phyloP scores from a whole-genome alignment of 495 filamentous ascomycete genomes.

The Aspergillus diversus region DNA sequence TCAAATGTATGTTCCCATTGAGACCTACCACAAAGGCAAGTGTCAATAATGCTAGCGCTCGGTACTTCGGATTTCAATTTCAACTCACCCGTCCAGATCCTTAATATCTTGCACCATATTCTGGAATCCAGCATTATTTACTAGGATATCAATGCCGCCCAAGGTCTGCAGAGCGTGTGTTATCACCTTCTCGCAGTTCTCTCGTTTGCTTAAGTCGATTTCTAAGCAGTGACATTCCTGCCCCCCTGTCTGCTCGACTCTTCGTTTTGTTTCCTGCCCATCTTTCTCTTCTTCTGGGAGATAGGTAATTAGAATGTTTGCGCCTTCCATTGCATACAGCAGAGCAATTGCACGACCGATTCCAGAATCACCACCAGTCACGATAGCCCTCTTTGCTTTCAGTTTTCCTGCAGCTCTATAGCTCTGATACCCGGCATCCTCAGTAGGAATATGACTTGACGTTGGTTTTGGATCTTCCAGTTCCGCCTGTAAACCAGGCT shows the following conservation, averaged over 20 bases:
- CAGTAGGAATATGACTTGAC: slow-evolving; percentile 69
- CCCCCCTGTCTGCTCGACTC: slow-evolving; percentile 69
- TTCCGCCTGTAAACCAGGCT: too few species aligned
- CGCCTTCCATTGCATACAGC: slow-evolving; percentile 83
- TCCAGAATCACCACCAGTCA: slow-evolving; percentile 82
- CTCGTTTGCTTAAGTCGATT: slow-evolving; percentile 62
- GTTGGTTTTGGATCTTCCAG: slow-evolving; percentile 64
- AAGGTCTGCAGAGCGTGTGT: slow-evolving; percentile 65
- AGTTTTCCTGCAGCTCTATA: slow-evolving; percentile 84
- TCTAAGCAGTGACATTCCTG: slow-evolving; percentile 61
- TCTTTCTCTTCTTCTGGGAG: slow-evolving; percentile 77
- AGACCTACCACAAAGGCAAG: slow-evolving; percentile 43
- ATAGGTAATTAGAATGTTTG: slow-evolving; percentile 73
- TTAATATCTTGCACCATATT: slow-evolving; percentile 74
- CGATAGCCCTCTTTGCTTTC: slow-evolving; percentile 71
- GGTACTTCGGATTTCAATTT: too few species aligned
- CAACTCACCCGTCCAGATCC: slow-evolving; percentile 66
- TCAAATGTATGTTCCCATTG: slow-evolving; percentile 80
- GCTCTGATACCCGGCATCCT: slow-evolving; percentile 69
- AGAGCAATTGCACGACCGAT: slow-evolving; percentile 81
- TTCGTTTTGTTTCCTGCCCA: slow-evolving; percentile 70
- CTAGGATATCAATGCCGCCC: slow-evolving; percentile 73
- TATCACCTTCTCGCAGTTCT: slow-evolving; percentile 72
- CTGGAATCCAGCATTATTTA: slow-evolving; percentile 82
- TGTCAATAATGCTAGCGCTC: too few species aligned